Evolutionary conservation across 1,139 yeast genomes (phyloP).

Genomic region (Saccharomyces hybrid): DNA sequence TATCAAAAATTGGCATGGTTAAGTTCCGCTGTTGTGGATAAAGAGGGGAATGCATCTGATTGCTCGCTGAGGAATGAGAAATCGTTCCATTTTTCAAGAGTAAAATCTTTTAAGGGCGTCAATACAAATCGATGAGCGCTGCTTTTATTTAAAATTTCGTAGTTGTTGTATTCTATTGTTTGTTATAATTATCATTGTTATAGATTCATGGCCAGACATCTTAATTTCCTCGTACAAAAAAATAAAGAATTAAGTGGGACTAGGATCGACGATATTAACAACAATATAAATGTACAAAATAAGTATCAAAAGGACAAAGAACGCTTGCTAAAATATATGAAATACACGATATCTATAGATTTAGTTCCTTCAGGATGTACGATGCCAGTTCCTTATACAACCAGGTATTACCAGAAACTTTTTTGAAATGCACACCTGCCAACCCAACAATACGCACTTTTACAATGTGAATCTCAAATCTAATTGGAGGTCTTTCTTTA

Average conservation of each 20-base stretch:
- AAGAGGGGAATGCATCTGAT: constrained; percentile 45
- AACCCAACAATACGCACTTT: constrained; percentile 34
- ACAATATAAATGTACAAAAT: too few species aligned
- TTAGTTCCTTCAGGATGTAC: constrained; percentile 70
- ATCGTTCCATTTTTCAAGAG: constrained; percentile 65
- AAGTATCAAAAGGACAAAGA: too few species aligned
- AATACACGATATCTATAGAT: constrained; percentile 36
- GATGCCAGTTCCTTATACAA: constrained; percentile 85
- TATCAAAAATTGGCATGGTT: constrained; percentile 68
- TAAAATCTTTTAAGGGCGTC: constrained; percentile 37
- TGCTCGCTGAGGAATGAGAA: constrained; percentile 64
- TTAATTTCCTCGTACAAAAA: background rate
- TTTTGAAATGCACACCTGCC: constrained; percentile 92
- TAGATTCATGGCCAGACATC: background rate
- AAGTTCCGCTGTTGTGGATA: constrained; percentile 49
- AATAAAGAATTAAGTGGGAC: background rate
- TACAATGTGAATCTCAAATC: constrained; percentile 87
- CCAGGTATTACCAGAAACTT: constrained; percentile 91
- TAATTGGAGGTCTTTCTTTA: constrained; percentile 48
- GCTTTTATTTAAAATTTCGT: background rate
- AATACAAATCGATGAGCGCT: background rate
- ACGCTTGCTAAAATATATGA: background rate
- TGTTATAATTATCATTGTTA: background rate
- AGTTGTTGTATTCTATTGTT: background rate
- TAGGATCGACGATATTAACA: background rate